Base-by-base conservation (phyloP, 1,284 basidiomycete genomes). In the Ustanciosporium gigantosporum region DNA sequence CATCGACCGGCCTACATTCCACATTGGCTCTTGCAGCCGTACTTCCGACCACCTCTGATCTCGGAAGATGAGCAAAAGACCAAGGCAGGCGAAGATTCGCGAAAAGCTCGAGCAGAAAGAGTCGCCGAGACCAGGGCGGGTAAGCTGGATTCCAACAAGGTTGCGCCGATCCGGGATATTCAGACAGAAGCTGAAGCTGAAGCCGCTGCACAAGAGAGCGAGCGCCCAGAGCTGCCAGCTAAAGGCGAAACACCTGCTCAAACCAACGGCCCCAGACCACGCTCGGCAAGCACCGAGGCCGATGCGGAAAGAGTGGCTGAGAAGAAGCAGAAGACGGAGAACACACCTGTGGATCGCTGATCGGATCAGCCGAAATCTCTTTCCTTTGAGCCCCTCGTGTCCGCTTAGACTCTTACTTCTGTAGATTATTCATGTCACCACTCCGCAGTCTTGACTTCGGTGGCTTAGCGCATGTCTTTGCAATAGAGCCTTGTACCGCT, bases 21-120 rank as follows among this genome's bases (percentile, higher is more conserved):
- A 0, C 85, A 87, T 66, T 93, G 89, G 88, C 81, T 89, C 11
- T 85, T 86, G 8, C 91, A 95, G 77, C 91, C 91, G 1, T 90
- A 91, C 73, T 86, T 90, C 73, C 82, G 89, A 16, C 83, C 86
- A 3, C 62, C 62, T 6, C 35, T 68, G 24, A 43, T 58, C 27
- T 15, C 36, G 5, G 46, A 36, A 1, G 49, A 39, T 16, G 22
- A 39, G 23, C 16, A 31, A 20, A 9, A 24, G 20, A 17, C 25
- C 41, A 24, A 42, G 16, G 41, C 29, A 11, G 38, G 19, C n/a
- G 27, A 35, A 13, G 44, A 31, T 19, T 29, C 36, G 6, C 43
- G 35, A 27, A 20, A n/a, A 14, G 27, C 19, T 19, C 14, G 41
- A 1, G 34, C 22, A 16, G 41, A 49, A 25, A 29, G 36, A 13